Base-by-base conservation (phyloP, 371 early-diverging fungal species). In the Coemansia sp. region DNA sequence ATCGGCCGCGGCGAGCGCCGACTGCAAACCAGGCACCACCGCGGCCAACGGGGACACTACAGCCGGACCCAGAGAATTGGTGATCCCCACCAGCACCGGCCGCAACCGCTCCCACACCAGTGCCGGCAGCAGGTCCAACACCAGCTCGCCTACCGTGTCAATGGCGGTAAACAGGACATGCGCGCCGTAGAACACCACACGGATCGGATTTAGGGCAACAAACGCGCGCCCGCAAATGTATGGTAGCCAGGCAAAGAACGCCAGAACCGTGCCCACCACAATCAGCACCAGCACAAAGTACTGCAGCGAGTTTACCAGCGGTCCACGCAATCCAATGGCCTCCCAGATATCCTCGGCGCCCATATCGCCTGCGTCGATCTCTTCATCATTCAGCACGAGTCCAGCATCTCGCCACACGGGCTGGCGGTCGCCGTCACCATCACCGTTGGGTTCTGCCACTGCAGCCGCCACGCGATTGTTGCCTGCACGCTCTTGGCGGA, bases 251-350 rank as follows among this genome's bases (percentile, higher is more conserved):
- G 88, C 81, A 4, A 90, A 86, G 10, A 83, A 76, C 31, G 83
- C 87, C 52, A 95, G 72, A 57, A 87, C 85, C 31, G 87, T 71
- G 8, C 85, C 72, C 50, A 94, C 87, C 67, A 94, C 74, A 4
- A 92, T 63, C 2, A 88, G 71, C 69, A 93, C 91, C 39, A 94
- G 79, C 2, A 88, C 80, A 31, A 88, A 88, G 70, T 93, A 93
- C 69, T 94, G 93, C 10, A 87, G 51, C 0, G 93, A 73, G 54
- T 86, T 81, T 78, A 86, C 83, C 14, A 88, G 64, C 8, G 92
- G 90, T 0, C 96, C 97, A 7, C 88, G 83, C 81, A 95, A 87
- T 6, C 97, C 97, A 55, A 95, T 83, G 4, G 93, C 88, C 62
- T 93, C 95, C 43, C 95, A 73, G 34, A 94, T 82, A 9, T 90